Percentiles rank a stretch among this genome's conserved stretches.
phyloP scores from a whole-genome alignment of 139 green algal species.

The Zygnema circumcarinatum region DNA sequence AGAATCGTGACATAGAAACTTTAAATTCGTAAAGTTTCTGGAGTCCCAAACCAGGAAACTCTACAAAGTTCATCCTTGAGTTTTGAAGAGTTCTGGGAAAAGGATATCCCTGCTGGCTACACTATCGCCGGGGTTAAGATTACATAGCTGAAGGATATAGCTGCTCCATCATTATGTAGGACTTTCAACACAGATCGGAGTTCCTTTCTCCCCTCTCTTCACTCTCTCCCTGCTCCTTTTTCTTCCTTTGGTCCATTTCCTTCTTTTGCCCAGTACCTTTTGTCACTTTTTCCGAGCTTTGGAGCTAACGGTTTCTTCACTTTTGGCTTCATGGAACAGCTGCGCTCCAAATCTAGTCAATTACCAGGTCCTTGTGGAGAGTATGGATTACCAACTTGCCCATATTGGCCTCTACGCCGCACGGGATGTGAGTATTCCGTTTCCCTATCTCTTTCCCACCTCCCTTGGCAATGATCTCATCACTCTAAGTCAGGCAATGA shows the following conservation, averaged over 20 bases:
- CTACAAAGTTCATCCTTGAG: too few relatives aligned
- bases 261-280: not conserved
- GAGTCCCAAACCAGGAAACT: too few relatives aligned
- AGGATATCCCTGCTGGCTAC: too few relatives aligned
- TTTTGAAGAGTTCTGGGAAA: too few relatives aligned
- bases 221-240: too few relatives aligned
- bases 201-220: not conserved
- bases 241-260: too few relatives aligned
- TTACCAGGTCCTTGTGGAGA: conserved; percentile 39
- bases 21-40: not conserved
- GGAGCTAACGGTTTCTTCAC: too few relatives aligned
- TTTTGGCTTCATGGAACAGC: conserved; percentile 38
- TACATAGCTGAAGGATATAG: not conserved
- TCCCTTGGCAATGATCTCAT: not conserved
- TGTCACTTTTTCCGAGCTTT: not conserved
- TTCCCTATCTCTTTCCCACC: not conserved
- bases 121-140: conserved; percentile 1
- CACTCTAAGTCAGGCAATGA: conserved; percentile 17
- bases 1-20: not conserved
- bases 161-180: too few relatives aligned
- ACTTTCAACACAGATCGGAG: too few relatives aligned
- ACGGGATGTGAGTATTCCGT: conserved; percentile 32
- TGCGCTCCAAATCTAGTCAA: conserved; percentile 46
- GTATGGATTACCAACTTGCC: conserved; percentile 45
- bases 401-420: conserved; percentile 34